These are phyloP conservation scores for Paramecium sonneborni DNA, from an alignment of 73 alveolate genomes.

Conservation along the genomic window DNA sequence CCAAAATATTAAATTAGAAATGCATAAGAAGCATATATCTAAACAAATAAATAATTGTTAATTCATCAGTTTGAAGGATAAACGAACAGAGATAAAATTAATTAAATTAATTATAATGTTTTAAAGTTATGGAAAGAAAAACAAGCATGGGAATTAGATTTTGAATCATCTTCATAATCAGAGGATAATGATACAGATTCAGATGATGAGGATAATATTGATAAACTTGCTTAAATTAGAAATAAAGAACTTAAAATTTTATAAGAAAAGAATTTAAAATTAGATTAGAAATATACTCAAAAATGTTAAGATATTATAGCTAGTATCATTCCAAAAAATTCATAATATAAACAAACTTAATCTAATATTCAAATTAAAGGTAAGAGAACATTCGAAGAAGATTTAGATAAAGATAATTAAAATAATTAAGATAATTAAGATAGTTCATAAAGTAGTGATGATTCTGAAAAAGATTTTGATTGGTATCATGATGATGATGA, in stretches of 20 bases:
- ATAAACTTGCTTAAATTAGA: not conserved
- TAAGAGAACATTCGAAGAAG: too few relatives aligned
- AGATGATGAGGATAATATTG: not conserved
- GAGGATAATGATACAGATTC: not conserved
- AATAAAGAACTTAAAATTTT: not conserved
- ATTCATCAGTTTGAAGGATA: not conserved
- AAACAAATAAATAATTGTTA: not conserved
- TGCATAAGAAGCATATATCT: too few relatives aligned
- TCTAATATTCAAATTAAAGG: not conserved
- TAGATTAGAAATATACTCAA: not conserved
- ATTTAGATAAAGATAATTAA: too few relatives aligned
- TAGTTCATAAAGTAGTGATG: too few relatives aligned
- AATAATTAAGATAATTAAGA: too few relatives aligned
- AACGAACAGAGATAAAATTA: too few relatives aligned
- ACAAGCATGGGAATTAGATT: constrained; percentile 6
- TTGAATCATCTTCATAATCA: not conserved
- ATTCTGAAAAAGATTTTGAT: too few relatives aligned
- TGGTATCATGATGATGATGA: constrained; percentile 46
- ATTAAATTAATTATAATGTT: not conserved
- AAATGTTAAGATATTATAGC: not conserved
- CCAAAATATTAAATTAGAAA: too few relatives aligned
- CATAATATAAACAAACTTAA: not conserved
- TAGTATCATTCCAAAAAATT: not conserved
- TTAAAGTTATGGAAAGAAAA: not conserved
- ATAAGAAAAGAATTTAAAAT: not conserved